Conservation (phyloP, 768 basidiomycete genomes). For the Rhodotorula toruloides region DNA sequence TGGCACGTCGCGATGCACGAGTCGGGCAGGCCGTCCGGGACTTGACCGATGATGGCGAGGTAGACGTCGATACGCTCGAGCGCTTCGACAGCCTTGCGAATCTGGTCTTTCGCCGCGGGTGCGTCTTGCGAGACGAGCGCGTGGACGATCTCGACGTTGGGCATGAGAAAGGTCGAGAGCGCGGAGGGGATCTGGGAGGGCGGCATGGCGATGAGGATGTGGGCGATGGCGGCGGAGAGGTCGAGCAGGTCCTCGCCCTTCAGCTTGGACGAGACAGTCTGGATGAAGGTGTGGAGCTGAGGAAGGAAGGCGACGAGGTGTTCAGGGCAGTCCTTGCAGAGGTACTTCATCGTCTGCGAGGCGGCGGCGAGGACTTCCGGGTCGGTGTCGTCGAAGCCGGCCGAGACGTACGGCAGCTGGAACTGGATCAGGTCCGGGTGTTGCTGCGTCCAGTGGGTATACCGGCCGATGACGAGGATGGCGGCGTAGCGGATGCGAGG, state of each 20-base stretch:
- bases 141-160: slow-evolving; percentile 74
- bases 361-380: slow-evolving; percentile 74
- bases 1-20: slow-evolving; percentile 70
- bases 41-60: slow-evolving; percentile 68
- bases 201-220: slow-evolving; percentile 90
- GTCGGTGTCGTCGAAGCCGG: slow-evolving; percentile 71
- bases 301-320: slow-evolving; percentile 89
- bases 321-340: slow-evolving; percentile 88
- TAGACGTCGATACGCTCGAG: slow-evolving; percentile 92
- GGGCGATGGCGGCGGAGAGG: slow-evolving; percentile 91
- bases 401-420: slow-evolving; percentile 84
- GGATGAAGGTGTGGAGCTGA: slow-evolving; percentile 81
- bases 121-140: slow-evolving; percentile 53
- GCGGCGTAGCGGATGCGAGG: slow-evolving; percentile 92
- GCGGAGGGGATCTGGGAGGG: slow-evolving; percentile 81
- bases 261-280: slow-evolving; percentile 69
- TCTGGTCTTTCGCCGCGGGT: slow-evolving; percentile 62
- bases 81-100: slow-evolving; percentile 60
- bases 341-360: slow-evolving; percentile 89
- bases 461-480: slow-evolving; percentile 85
- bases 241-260: slow-evolving; percentile 80
- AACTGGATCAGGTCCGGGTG: slow-evolving; percentile 80
- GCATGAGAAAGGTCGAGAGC: slow-evolving; percentile 76
- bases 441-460: slow-evolving; percentile 90
- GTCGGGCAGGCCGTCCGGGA: slow-evolving; percentile 69